These are phyloP conservation scores for Leishmania arabica DNA, from an alignment of 208 protist species.

Conservation along the genomic window DNA sequence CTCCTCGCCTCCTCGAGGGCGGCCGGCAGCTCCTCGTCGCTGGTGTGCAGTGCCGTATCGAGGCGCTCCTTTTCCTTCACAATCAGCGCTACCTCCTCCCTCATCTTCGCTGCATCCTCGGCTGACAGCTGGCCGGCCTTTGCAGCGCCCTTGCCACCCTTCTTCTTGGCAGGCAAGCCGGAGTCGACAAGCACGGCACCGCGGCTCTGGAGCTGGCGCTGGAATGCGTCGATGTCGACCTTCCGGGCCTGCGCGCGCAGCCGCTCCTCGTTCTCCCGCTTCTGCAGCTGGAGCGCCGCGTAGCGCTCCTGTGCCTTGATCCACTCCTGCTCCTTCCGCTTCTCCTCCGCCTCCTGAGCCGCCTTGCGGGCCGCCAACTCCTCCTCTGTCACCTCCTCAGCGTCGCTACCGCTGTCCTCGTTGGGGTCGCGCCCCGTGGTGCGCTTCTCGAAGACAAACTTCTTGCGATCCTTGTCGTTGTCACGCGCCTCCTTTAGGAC, in stretches of 20 bases:
- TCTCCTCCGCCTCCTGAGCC: slow-evolving; percentile 43
- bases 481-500: slow-evolving; percentile 69
- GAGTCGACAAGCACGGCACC: slow-evolving; percentile 71
- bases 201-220: slow-evolving; percentile 54
- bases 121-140: slow-evolving; percentile 46
- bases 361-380: slow-evolving; percentile 33
- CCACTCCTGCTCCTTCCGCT: slow-evolving; percentile 47
- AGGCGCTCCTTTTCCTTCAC: slow-evolving; percentile 74
- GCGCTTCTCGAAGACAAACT: slow-evolving; percentile 49
- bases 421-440: slow-evolving; percentile 45
- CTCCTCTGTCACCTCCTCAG: slow-evolving; percentile 40
- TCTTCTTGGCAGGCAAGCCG: slow-evolving; percentile 39
- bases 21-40: slow-evolving; percentile 64
- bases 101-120: slow-evolving; percentile 59
- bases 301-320: slow-evolving; percentile 47
- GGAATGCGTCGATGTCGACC: slow-evolving; percentile 63
- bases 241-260: slow-evolving; percentile 55
- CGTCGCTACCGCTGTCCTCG: slow-evolving; percentile 50
- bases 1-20: slow-evolving; percentile 55
- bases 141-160: slow-evolving; percentile 45
- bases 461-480: slow-evolving; percentile 61
- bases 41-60: slow-evolving; percentile 56
- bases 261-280: slow-evolving; percentile 58
- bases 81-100: slow-evolving; percentile 48
- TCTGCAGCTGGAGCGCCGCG: slow-evolving; percentile 55